Conservation (phyloP, 768 basidiomycete genomes). For the Termitomyces sp. region DNA sequence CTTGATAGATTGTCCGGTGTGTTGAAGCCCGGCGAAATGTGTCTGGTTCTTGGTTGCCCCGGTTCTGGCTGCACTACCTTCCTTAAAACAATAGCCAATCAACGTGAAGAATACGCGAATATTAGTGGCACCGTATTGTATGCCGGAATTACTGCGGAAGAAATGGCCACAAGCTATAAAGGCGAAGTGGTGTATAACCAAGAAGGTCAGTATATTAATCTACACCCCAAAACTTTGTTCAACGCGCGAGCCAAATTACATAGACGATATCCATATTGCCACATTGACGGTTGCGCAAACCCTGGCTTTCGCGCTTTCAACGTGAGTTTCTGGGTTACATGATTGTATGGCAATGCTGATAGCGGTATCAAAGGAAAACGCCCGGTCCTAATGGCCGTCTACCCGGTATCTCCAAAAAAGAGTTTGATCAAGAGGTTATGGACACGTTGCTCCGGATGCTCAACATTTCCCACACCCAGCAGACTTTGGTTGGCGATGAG, state of each 20-base stretch:
- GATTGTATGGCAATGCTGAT: slow-evolving; percentile 1
- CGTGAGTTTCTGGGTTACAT: slow-evolving; percentile 26
- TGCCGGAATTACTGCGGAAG: slow-evolving; percentile 70
- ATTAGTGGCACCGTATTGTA: slow-evolving; percentile 77
- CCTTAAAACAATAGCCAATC: slow-evolving; percentile 79
- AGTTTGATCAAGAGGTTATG: slow-evolving; percentile 54
- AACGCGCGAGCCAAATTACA: slow-evolving; percentile 19
- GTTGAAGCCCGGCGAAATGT: slow-evolving; percentile 82
- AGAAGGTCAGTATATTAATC: slow-evolving; percentile 44
- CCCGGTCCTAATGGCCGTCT: slow-evolving; percentile 72
- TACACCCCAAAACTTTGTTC: not conserved
- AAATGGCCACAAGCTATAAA: slow-evolving; percentile 74
- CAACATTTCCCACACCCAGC: slow-evolving; percentile 75
- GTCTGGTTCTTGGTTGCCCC: slow-evolving; percentile 79
- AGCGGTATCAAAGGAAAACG: slow-evolving; percentile 42
- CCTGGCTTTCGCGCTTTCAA: slow-evolving; percentile 64
- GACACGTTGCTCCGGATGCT: slow-evolving; percentile 72
- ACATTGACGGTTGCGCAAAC: slow-evolving; percentile 82
- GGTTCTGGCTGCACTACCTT: slow-evolving; percentile 86
- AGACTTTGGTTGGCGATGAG: slow-evolving; percentile 84
- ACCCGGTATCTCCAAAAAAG: slow-evolving; percentile 58
- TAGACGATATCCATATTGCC: slow-evolving; percentile 76
- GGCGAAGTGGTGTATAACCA: slow-evolving; percentile 81
- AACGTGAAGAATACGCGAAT: slow-evolving; percentile 57
- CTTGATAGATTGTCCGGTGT: slow-evolving; percentile 57